These are phyloP conservation scores for Astraeus odoratus DNA, from an alignment of 768 basidiomycete genomes.

Conservation along the genomic window DNA sequence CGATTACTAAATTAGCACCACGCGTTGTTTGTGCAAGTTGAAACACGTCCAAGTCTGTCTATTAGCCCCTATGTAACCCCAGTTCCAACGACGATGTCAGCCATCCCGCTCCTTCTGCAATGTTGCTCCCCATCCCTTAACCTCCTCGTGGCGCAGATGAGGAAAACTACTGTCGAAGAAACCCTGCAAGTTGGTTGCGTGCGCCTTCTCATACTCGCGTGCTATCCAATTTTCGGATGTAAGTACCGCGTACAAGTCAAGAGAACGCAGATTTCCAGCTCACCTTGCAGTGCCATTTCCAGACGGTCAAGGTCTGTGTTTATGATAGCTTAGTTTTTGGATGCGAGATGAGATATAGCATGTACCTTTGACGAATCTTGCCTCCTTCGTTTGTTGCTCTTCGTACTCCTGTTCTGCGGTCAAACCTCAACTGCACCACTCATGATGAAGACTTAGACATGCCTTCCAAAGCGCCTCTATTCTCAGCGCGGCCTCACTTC, in stretches of 20 bases:
- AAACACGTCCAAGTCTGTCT: too few species aligned
- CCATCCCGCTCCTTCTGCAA: conserved; percentile 8
- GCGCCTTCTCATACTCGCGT: conserved; percentile 61
- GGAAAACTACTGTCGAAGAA: conserved; percentile 84
- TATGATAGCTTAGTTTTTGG: background rate
- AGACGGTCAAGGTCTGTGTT: conserved; percentile 74
- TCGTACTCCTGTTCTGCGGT: conserved; percentile 70
- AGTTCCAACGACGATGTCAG: too few species aligned
- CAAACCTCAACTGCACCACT: background rate
- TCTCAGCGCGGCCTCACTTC: conserved; percentile 56
- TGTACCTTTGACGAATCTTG: conserved; percentile 82
- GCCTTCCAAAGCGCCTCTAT: conserved; percentile 73
- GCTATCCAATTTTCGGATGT: conserved; percentile 36
- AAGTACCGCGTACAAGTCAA: background rate
- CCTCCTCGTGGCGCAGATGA: conserved; percentile 61
- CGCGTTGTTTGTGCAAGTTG: background rate
- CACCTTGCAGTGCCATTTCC: conserved; percentile 84
- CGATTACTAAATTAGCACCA: too few species aligned
- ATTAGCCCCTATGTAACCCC: too few species aligned
- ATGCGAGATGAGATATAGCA: background rate
- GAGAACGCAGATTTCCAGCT: background rate
- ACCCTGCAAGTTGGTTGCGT: conserved; percentile 48
- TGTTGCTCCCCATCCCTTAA: conserved; percentile 61
- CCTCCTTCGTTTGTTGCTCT: conserved; percentile 62
- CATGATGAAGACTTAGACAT: conserved; percentile 7